A percentile compares a stretch with the other conserved stretches of the same genome.
Conservation (phyloP, 192 early-diverging fungal species). For the Funneliformis geosporum region DNA sequence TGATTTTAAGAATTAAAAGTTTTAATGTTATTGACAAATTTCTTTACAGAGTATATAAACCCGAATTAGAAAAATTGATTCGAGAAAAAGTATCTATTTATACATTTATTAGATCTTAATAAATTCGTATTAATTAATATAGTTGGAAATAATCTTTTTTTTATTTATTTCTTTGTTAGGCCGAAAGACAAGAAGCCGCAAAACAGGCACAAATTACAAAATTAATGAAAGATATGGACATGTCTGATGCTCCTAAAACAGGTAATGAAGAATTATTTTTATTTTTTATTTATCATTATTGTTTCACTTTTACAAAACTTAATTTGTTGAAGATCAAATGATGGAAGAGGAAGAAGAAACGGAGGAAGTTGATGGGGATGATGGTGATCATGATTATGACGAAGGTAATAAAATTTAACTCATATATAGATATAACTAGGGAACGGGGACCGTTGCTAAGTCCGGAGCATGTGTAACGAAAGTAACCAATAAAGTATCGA, state of each 20-base stretch:
- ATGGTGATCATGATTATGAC: slow-evolving; percentile 38
- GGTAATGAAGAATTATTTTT: slow-evolving; percentile 28
- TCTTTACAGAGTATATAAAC: slow-evolving; percentile 72
- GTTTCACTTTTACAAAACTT: slow-evolving; percentile 12
- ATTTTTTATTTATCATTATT: neutral
- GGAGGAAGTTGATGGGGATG: slow-evolving; percentile 33
- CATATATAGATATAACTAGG: neutral
- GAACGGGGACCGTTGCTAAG: too few species aligned
- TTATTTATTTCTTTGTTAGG: slow-evolving; percentile 13
- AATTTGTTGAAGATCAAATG: slow-evolving; percentile 38
- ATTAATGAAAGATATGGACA: slow-evolving; percentile 88
- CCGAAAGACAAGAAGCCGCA: slow-evolving; percentile 58
- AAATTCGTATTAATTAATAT: neutral
- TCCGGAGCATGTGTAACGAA: too few species aligned
- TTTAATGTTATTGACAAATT: neutral
- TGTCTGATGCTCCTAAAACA: slow-evolving; percentile 52
- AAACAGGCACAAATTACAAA: slow-evolving; percentile 72
- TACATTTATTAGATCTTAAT: neutral
- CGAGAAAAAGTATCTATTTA: slow-evolving; percentile 51
- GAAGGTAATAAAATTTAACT: neutral
- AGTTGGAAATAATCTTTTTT: neutral
- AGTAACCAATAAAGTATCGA: too few species aligned
- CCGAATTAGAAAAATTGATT: slow-evolving; percentile 75
- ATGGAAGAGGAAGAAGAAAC: slow-evolving; percentile 48
- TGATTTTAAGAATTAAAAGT: neutral